A percentile compares a stretch with the other conserved stretches of the same genome.
Evolutionary conservation across 176 grass and related monocot genomes (phyloP).

Genomic region (Cenchrus americanus): DNA sequence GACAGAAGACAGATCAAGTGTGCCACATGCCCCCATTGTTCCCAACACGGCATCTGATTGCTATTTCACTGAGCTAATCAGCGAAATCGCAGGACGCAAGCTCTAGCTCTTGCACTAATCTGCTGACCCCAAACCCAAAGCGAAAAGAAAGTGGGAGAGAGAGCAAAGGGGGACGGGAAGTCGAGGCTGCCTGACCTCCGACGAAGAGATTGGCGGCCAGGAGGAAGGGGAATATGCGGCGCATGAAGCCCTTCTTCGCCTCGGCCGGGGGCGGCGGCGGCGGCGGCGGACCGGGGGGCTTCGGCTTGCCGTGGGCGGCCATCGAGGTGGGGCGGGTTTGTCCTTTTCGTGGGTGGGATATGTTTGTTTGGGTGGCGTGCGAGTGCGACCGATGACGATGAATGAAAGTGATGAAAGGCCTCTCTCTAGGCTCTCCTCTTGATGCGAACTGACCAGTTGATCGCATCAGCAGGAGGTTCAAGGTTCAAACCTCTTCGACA

Average conservation of each 20-base stretch:
- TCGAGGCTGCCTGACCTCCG: conserved; percentile 54
- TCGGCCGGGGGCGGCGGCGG: conserved; percentile 37
- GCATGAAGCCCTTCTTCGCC: conserved; percentile 64
- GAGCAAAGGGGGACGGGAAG: neutral
- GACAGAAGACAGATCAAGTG: neutral
- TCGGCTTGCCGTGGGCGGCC: conserved; percentile 50
- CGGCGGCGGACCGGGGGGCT: neutral
- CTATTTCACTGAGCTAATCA: neutral
- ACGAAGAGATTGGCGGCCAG: conserved; percentile 72
- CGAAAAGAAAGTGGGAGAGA: neutral
- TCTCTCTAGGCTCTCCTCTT: no score
- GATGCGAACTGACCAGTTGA: no score
- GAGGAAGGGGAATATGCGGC: conserved; percentile 72
- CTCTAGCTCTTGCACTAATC: neutral
- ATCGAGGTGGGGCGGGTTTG: neutral
- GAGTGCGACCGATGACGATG: no score
- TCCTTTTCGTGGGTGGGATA: neutral
- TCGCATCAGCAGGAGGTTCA: no score
- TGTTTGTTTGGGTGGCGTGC: no score
- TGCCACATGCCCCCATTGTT: neutral
- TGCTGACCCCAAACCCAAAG: neutral
- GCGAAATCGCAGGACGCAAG: neutral
- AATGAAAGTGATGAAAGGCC: no score
- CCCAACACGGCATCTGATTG: neutral
- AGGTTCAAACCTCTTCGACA: no score